phyloP scores from a whole-genome alignment of 1,284 basidiomycete species.

The Phenoliferia sp. region DNA sequence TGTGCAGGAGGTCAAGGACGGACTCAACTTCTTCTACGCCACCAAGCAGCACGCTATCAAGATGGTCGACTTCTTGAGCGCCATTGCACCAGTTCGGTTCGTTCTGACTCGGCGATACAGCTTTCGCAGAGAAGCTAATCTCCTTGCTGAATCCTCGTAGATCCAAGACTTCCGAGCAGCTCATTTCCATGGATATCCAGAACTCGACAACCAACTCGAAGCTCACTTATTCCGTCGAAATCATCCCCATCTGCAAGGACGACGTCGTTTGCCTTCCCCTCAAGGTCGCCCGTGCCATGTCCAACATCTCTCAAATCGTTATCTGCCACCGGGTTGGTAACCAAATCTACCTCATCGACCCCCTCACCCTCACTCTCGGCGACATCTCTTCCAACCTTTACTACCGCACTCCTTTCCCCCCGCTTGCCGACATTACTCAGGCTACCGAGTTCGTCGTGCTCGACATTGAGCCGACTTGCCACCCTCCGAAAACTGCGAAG shows the following conservation, averaged over 20 bases:
- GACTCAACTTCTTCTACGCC: constrained; percentile 94
- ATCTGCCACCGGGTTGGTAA: constrained; percentile 88
- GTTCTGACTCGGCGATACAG: constrained; percentile 35
- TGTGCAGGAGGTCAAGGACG: constrained; percentile 88
- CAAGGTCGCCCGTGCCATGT: constrained; percentile 72
- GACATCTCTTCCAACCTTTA: constrained; percentile 79
- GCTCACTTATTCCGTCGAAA: constrained; percentile 96
- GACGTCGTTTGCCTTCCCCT: constrained; percentile 86
- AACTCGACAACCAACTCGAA: constrained; percentile 92
- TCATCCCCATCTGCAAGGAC: constrained; percentile 94
- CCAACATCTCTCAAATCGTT: constrained; percentile 81
- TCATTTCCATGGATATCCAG: constrained; percentile 89
- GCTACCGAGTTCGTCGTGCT: constrained; percentile 92
- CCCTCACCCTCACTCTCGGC: constrained; percentile 72
- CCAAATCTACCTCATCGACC: constrained; percentile 85
- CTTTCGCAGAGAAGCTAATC: neutral
- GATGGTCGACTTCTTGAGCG: constrained; percentile 91
- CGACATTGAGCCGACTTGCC: constrained; percentile 71
- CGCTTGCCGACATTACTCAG: constrained; percentile 75
- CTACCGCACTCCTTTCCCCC: constrained; percentile 84
- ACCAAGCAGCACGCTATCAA: constrained; percentile 86
- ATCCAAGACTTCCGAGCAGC: constrained; percentile 85
- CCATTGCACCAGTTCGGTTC: constrained; percentile 65
- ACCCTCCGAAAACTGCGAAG: constrained; percentile 47
- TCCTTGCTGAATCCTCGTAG: constrained; percentile 44